Evolutionary conservation across 352 stramenopile genomes (phyloP), one percentile per base, ranked within the genome.

Genomic region (Elongisporangium senticosum): DNA sequence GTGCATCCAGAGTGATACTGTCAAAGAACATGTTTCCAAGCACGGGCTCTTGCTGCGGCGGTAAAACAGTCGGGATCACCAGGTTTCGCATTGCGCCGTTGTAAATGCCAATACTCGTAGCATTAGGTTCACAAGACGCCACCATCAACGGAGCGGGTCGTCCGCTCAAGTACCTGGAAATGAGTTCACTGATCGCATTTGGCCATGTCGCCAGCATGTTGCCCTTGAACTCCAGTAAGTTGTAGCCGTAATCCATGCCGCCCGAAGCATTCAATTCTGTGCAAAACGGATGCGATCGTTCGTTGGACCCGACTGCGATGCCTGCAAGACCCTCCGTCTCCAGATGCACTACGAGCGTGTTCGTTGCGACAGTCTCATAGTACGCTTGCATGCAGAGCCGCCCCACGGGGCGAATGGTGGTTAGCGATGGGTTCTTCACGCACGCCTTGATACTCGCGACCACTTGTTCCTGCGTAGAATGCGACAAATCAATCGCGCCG

Each of bases 361-460:
- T 49, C 0, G 58, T 58, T 1, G 67, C 58, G 0, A 77, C 57
- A 13, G 55, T 75, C 19, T 78, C 72, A 37, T 84, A 87, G 53
- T 90, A 66, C 14, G 73, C 80, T 24, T 83, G 64, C 33, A 93
- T 64, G 56, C 83, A 93, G 10, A 93, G 61, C 1, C 67, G 65
- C 1, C 83, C 83, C n/a, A 90, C 77, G 0, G 83, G 80, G 33
- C 62, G 69, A 21, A 93, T 74, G 24, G 78, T 86, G 37, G 82
- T 81, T 39, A 77, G 67, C n/a, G 83, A 93, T n/a, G 83, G 83
- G 39, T 93, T 93, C 24, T 70, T 75, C n/a, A 93, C 61, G 56
- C 83, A 93, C n/a, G 83, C 87, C 60, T 84, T 86, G 71, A 93
- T 90, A 4, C 56, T 76, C 13, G 79, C 72, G 37, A 86, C n/a